phyloP scores from a whole-genome alignment of 2,329 filamentous ascomycete genomes.

The Emergomyces orientalis region DNA sequence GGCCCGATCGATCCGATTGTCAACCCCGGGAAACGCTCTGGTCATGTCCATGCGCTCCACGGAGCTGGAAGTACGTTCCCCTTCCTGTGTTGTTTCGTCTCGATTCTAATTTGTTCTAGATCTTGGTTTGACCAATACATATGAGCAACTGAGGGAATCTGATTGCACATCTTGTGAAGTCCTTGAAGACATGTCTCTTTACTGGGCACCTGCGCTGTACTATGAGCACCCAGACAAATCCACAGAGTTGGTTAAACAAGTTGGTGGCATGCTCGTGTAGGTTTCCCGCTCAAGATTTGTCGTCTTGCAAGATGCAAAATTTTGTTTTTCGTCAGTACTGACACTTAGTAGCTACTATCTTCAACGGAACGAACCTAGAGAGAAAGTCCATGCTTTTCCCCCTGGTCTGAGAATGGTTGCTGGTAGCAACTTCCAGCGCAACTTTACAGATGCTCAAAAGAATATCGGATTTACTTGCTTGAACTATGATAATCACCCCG shows the following conservation, averaged over 20 bases:
- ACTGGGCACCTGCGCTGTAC: neutral
- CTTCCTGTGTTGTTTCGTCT: neutral
- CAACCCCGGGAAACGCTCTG: neutral
- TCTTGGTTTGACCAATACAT: neutral
- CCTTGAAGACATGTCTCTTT: neutral
- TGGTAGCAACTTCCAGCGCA: conserved; percentile 16
- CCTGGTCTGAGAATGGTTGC: conserved; percentile 20
- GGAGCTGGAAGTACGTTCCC: neutral
- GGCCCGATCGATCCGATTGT: neutral
- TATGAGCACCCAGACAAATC: neutral
- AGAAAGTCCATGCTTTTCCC: conserved; percentile 15
- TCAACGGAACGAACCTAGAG: neutral
- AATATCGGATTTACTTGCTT: conserved; percentile 52
- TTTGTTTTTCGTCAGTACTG: neutral
- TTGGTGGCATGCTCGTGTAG: neutral
- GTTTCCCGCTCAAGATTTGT: neutral
- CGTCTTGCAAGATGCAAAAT: neutral
- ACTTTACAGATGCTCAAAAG: conserved; percentile 24
- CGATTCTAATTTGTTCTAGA: neutral
- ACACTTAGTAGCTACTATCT: neutral
- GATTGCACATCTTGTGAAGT: neutral
- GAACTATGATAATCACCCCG: conserved; percentile 37
- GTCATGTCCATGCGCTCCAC: neutral
- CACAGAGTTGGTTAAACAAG: neutral
- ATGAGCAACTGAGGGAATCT: neutral